phyloP scores from a whole-genome alignment of 2,329 filamentous ascomycete species.

The Fusarium nelsonii region DNA sequence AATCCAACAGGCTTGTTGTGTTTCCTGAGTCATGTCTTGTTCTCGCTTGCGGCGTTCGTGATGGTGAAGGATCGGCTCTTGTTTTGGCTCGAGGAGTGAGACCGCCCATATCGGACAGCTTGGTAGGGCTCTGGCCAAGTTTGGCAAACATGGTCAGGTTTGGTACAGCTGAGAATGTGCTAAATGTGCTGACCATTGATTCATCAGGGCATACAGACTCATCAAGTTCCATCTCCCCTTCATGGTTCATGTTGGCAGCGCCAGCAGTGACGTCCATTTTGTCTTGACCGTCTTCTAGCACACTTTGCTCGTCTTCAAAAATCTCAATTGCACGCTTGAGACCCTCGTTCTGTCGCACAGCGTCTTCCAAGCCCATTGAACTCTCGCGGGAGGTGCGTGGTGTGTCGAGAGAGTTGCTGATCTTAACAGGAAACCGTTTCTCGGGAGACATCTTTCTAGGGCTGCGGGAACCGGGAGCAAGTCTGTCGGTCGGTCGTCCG shows the following conservation, averaged over 20 bases:
- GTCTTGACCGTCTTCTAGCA: conserved; percentile 49
- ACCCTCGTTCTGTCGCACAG: conserved; percentile 66
- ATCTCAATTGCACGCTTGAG: conserved; percentile 71
- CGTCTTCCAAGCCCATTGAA: conserved; percentile 64
- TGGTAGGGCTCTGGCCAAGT: conserved; percentile 74
- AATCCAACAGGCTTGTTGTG: conserved; percentile 87
- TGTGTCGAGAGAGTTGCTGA: conserved; percentile 55
- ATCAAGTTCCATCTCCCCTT: conserved; percentile 46
- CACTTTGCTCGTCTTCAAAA: conserved; percentile 66
- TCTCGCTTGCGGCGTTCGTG: conserved; percentile 53
- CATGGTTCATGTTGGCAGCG: conserved; percentile 48
- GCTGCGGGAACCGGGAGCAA: conserved; percentile 55
- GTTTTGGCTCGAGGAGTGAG: conserved; percentile 54
- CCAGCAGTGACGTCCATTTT: conserved; percentile 42
- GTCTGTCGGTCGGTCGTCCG: conserved; percentile 38
- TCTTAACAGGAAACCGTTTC: conserved; percentile 72
- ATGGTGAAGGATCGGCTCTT: conserved; percentile 51
- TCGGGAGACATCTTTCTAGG: conserved; percentile 64
- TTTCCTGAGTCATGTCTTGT: conserved; percentile 62
- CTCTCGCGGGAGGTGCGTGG: conserved; percentile 50
- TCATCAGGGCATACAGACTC: conserved; percentile 70
- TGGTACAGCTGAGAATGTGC: conserved; percentile 88
- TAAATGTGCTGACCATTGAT: conserved; percentile 84
- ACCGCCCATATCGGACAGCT: conserved; percentile 58
- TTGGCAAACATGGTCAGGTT: conserved; percentile 87